These are phyloP conservation scores for Candida pseudoviswanathii DNA, from an alignment of 1,139 yeast species.

Conservation along the genomic window DNA sequence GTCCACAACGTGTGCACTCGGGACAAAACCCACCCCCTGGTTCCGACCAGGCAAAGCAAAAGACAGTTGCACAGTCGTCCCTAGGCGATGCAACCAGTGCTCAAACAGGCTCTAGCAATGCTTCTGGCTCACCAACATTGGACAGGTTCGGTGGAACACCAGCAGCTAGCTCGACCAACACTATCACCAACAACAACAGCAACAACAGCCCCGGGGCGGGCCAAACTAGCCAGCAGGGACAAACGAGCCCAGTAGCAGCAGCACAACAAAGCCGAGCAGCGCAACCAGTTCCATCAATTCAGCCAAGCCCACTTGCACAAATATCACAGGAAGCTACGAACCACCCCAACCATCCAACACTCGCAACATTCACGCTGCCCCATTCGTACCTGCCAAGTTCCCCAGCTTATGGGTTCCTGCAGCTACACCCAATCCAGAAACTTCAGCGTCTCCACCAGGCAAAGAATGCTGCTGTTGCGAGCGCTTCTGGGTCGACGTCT, in stretches of 20 bases:
- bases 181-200: no score
- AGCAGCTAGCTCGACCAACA: no score
- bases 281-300: not conserved
- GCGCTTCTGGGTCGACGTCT: no score
- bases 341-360: not conserved
- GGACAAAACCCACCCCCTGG: not conserved
- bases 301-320: not conserved
- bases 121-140: not conserved
- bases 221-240: no score
- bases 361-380: conserved; percentile 2
- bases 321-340: not conserved
- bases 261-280: no score
- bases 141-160: no score
- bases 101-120: not conserved
- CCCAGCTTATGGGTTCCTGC: not conserved
- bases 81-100: no score
- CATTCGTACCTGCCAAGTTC: not conserved
- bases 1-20: not conserved
- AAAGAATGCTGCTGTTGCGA: not conserved
- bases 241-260: no score
- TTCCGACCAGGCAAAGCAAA: not conserved
- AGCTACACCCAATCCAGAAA: conserved; percentile 6
- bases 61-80: not conserved
- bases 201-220: no score
- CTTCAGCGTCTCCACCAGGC: conserved; percentile 9